These are phyloP conservation scores for Angomonas deanei DNA, from an alignment of 208 protist genomes.

Conservation along the genomic window DNA sequence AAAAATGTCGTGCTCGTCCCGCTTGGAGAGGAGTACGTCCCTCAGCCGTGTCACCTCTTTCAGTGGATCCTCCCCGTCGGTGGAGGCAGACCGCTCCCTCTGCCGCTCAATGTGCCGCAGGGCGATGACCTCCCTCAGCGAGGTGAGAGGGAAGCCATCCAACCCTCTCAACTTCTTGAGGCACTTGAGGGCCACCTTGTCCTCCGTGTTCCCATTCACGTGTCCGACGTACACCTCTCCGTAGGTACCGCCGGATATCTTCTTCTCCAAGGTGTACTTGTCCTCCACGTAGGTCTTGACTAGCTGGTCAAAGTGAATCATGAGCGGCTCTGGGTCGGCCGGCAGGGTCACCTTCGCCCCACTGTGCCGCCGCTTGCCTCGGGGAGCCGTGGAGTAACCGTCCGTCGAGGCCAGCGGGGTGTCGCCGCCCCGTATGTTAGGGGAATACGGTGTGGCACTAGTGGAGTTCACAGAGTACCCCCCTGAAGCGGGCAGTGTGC, in stretches of 20 bases:
- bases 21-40: conserved; percentile 69
- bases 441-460: background rate
- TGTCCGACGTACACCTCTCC: conserved; percentile 91
- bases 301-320: conserved; percentile 27
- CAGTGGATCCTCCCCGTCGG: conserved; percentile 32
- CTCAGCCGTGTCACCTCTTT: conserved; percentile 61
- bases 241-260: conserved; percentile 96
- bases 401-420: conserved; percentile 26
- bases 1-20: conserved; percentile 60
- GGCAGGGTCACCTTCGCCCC: conserved; percentile 54
- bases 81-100: background rate
- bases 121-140: conserved; percentile 81
- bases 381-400: conserved; percentile 14
- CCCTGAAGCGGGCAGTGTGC: background rate
- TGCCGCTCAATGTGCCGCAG: conserved; percentile 73
- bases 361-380: conserved; percentile 36
- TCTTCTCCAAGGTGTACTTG: conserved; percentile 64
- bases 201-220: conserved; percentile 29
- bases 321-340: conserved; percentile 20
- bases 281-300: conserved; percentile 49
- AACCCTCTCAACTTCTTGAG: conserved; percentile 71
- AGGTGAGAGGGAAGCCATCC: conserved; percentile 87
- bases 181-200: conserved; percentile 75
- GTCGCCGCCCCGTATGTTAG: background rate
- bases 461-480: background rate